Evolutionary conservation across 495 filamentous ascomycete species (phyloP).

Genomic region (Penicillium pancosmium): DNA sequence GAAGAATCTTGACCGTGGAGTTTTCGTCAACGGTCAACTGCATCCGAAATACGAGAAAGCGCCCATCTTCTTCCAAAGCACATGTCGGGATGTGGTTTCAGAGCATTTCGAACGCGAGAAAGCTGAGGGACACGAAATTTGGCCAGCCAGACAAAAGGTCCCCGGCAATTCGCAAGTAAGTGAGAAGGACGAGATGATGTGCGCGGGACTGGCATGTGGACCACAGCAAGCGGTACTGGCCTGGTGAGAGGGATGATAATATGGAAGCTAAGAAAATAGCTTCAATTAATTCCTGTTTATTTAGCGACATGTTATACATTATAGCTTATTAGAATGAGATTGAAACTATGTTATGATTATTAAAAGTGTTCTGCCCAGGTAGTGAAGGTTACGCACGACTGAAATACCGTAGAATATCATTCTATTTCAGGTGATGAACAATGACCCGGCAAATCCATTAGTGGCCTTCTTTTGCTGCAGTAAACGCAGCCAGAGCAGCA

Average conservation of each 20-base stretch:
- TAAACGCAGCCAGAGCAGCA: too few species aligned
- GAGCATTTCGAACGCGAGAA: conserved; percentile 46
- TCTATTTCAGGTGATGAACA: too few species aligned
- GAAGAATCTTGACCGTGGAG: conserved; percentile 49
- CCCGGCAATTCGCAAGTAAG: conserved; percentile 23
- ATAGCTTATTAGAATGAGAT: not conserved
- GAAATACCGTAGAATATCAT: too few species aligned
- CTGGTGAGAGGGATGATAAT: conserved; percentile 24
- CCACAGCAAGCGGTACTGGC: conserved; percentile 29
- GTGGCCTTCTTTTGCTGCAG: too few species aligned
- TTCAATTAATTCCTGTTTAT: not conserved
- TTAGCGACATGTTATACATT: not conserved
- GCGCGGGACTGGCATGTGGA: conserved; percentile 28
- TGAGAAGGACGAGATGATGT: conserved; percentile 34
- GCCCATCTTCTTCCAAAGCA: conserved; percentile 50
- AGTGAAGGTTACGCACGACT: too few species aligned
- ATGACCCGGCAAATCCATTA: too few species aligned
- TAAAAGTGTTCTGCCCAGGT: too few species aligned
- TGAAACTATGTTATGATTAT: too few species aligned
- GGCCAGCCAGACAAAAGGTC: conserved; percentile 43
- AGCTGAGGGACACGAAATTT: conserved; percentile 38
- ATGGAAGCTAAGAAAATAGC: not conserved
- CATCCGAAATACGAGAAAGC: conserved; percentile 54
- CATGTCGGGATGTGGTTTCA: conserved; percentile 42
- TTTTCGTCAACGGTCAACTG: conserved; percentile 53